Conservation (phyloP, 768 basidiomycete species). For the Lepiota venenata region DNA sequence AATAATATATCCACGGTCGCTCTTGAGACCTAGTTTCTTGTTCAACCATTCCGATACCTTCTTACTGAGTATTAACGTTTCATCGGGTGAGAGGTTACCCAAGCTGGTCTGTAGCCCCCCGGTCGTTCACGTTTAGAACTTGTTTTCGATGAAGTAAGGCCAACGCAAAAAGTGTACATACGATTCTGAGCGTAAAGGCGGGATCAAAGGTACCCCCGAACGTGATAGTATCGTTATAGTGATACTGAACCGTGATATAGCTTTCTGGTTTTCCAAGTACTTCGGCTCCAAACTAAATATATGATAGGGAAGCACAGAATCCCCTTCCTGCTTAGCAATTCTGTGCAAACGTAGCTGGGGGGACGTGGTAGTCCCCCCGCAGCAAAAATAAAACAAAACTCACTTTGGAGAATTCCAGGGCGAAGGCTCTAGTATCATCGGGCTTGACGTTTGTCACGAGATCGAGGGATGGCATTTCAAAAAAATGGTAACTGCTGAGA, state of each 20-base stretch:
- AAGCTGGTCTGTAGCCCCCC: conserved; percentile 43
- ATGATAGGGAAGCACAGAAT: no score
- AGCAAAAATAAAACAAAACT: no score
- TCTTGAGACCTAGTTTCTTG: conserved; percentile 45
- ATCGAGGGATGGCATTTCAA: conserved; percentile 38
- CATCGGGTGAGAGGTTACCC: conserved; percentile 46
- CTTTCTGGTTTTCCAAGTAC: conserved; percentile 51
- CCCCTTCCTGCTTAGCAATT: no score
- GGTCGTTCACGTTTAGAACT: not conserved
- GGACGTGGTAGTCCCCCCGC: no score
- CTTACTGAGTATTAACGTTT: conserved; percentile 53
- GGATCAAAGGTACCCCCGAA: conserved; percentile 66
- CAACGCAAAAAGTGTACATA: conserved; percentile 28
- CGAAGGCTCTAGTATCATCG: conserved; percentile 36
- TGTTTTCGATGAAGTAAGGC: not conserved
- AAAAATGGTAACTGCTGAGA: not conserved
- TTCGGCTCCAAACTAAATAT: conserved; percentile 47
- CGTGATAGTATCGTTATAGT: conserved; percentile 56
- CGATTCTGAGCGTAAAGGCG: conserved; percentile 55
- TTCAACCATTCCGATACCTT: conserved; percentile 52
- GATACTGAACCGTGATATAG: conserved; percentile 52
- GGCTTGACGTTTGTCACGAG: conserved; percentile 43
- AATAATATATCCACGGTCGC: conserved; percentile 57
- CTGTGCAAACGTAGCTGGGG: no score
- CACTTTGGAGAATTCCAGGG: conserved; percentile 58